phyloP scores from a whole-genome alignment of 2,329 filamentous ascomycete species.

The Aspergillus luchuensis region DNA sequence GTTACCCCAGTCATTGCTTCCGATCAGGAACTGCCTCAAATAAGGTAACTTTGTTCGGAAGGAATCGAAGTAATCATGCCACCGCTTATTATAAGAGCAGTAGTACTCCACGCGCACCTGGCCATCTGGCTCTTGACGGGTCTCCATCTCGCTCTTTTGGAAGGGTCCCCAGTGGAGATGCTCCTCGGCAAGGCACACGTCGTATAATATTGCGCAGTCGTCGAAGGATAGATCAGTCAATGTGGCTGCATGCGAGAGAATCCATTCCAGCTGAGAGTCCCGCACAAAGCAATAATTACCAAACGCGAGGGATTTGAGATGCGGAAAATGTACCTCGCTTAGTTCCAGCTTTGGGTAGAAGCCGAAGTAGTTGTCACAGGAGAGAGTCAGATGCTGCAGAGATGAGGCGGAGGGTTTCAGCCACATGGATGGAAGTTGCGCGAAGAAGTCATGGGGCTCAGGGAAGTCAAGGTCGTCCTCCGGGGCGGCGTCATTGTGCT shows the following conservation, averaged over 20 bases:
- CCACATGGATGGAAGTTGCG: slow-evolving; percentile 11
- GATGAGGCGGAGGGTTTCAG: slow-evolving; percentile 6
- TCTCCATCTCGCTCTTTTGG: background rate
- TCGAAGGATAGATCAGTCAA: slow-evolving; percentile 49
- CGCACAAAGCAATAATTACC: slow-evolving; percentile 48
- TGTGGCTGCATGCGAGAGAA: slow-evolving; percentile 42
- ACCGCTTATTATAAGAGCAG: too few species aligned
- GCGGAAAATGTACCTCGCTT: slow-evolving; percentile 40
- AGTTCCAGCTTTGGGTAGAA: slow-evolving; percentile 22
- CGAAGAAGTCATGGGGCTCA: slow-evolving; percentile 11
- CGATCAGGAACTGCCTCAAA: too few species aligned
- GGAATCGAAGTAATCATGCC: too few species aligned
- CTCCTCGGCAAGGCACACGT: slow-evolving; percentile 14
- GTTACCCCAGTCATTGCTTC: too few species aligned
- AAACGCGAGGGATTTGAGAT: slow-evolving; percentile 44
- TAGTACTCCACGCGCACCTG: too few species aligned
- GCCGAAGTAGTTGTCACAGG: too few species aligned
- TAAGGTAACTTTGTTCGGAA: too few species aligned
- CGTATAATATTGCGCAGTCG: slow-evolving; percentile 42
- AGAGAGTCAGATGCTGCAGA: slow-evolving; percentile 26
- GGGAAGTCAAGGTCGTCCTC: too few species aligned
- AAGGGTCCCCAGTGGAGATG: slow-evolving; percentile 26
- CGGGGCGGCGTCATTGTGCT: too few species aligned
- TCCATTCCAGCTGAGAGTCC: slow-evolving; percentile 52
- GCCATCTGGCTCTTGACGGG: too few species aligned